Conservation (phyloP, 106 monocot species). For the Dendrobium huoshanense region DNA sequence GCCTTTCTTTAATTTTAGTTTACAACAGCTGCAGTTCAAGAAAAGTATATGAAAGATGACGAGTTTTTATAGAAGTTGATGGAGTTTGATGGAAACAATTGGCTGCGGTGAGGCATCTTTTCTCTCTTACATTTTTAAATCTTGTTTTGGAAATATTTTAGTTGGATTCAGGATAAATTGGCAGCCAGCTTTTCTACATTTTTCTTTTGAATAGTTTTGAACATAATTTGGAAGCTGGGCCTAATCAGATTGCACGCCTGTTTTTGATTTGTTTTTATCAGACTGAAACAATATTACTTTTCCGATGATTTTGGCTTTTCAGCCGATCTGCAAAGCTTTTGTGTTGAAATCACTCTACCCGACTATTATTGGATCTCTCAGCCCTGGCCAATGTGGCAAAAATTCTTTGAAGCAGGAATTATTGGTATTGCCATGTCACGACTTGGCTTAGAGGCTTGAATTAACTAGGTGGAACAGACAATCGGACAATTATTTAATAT, state of each 20-base stretch:
- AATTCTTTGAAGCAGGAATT: too few relatives aligned
- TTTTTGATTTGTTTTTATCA: too few relatives aligned
- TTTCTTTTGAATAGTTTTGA: neutral
- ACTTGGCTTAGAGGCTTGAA: too few relatives aligned
- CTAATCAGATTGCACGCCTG: neutral
- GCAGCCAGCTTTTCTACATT: neutral
- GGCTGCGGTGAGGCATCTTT: neutral
- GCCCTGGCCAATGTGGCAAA: too few relatives aligned
- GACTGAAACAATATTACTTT: too few relatives aligned
- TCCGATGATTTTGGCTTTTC: too few relatives aligned
- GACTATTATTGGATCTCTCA: too few relatives aligned
- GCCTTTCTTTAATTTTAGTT: slow-evolving; percentile 1
- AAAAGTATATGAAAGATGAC: slow-evolving; percentile 76
- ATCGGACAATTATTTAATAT: too few relatives aligned
- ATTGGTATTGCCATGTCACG: too few relatives aligned
- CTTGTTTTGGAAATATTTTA: neutral
- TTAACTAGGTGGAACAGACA: too few relatives aligned
- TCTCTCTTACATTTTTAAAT: neutral
- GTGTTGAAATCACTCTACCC: too few relatives aligned
- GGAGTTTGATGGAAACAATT: neutral
- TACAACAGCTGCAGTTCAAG: slow-evolving; percentile 71
- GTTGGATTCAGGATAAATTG: neutral
- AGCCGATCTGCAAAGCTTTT: too few relatives aligned
- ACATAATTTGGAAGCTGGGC: neutral
- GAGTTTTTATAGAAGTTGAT: slow-evolving; percentile 6